A percentile compares a stretch with the other conserved stretches of the same genome.
Evolutionary conservation across 2,329 filamentous ascomycete genomes (phyloP).

Genomic region (Gaeumannomyces tritici): DNA sequence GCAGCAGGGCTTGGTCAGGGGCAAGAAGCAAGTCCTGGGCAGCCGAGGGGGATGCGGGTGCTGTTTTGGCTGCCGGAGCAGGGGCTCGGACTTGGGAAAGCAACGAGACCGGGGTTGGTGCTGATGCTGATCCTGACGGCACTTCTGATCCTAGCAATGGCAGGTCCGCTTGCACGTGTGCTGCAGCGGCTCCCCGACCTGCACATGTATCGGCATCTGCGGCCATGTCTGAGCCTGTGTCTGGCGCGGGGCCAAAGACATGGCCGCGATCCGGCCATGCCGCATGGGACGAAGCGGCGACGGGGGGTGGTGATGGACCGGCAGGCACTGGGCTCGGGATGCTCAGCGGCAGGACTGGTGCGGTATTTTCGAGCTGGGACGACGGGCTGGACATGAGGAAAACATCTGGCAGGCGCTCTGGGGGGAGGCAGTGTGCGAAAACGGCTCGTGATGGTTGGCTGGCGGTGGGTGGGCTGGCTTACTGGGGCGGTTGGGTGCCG

Average conservation of each 20-base stretch:
- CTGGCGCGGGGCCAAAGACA: constrained; percentile 1
- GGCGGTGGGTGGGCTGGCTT: background rate
- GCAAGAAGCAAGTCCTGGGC: background rate
- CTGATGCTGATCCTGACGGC: background rate
- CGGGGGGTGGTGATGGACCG: background rate
- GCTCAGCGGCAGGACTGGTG: constrained; percentile 21
- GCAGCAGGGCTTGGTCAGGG: background rate
- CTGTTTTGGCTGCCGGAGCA: constrained; percentile 23
- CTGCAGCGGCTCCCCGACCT: background rate
- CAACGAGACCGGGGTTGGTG: background rate
- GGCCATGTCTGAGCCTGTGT: background rate
- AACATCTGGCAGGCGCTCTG: constrained; percentile 37
- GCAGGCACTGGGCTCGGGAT: constrained; percentile 7
- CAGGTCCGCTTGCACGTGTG: background rate
- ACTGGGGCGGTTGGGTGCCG: background rate
- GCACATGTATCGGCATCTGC: background rate
- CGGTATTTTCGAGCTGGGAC: constrained; percentile 44
- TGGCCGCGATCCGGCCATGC: background rate
- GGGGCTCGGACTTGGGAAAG: constrained; percentile 11
- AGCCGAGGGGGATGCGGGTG: background rate
- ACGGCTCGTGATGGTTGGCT: constrained; percentile 14
- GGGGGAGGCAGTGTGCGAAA: constrained; percentile 13
- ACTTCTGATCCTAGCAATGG: background rate
- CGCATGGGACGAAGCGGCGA: background rate
- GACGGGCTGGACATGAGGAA: constrained; percentile 47